These are phyloP conservation scores for Echeveria elegans DNA, from an alignment of 164 flowering plant genomes.

Conservation along the genomic window DNA sequence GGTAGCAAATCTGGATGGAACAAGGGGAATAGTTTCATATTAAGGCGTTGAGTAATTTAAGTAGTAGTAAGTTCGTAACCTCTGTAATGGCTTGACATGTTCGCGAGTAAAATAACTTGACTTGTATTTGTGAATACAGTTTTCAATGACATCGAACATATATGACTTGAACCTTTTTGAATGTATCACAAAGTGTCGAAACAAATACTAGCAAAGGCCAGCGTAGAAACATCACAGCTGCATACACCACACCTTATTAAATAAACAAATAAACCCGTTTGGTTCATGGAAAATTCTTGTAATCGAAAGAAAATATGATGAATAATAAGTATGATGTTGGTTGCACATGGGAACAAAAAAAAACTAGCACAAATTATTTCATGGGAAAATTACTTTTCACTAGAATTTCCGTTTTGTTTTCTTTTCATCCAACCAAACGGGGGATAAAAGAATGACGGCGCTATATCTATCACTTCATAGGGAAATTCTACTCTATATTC, in stretches of 20 bases:
- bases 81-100: background rate
- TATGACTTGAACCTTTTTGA: background rate
- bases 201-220: background rate
- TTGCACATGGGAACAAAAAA: no score
- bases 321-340: no score
- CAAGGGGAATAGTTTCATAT: background rate
- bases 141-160: background rate
- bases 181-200: background rate
- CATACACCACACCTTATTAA: background rate
- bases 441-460: no score
- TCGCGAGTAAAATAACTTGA: background rate
- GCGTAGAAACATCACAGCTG: background rate
- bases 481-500: background rate
- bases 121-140: background rate
- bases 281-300: no score
- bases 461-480: background rate
- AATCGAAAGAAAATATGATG: no score
- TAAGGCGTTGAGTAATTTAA: background rate
- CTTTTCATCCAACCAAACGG: no score
- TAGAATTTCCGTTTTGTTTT: no score
- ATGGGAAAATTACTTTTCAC: no score
- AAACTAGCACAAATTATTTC: no score
- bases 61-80: background rate
- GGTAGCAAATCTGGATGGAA: background rate
- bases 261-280: background rate